Conservation (phyloP, 2,329 filamentous ascomycete species). For the Didymella lethalis region DNA sequence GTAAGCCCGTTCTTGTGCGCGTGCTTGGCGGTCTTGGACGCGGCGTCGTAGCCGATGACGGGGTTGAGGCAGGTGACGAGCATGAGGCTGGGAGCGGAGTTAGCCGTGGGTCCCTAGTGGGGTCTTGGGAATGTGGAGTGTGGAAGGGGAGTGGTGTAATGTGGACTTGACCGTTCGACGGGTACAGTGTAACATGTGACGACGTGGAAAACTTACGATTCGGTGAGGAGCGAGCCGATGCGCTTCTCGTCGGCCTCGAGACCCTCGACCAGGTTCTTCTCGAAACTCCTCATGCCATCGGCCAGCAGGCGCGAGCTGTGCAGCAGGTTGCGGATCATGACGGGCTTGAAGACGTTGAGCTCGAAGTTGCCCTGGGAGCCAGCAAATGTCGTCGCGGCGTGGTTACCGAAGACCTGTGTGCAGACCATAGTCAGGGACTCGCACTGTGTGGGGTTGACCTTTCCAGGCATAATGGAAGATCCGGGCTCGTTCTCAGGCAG, state of each 20-base stretch:
- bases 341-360: constrained; percentile 98
- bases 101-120: too few relatives aligned
- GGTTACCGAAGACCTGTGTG: constrained; percentile 97
- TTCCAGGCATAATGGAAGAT: constrained; percentile 98
- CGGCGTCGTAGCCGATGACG: constrained; percentile 44
- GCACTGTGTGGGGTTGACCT: constrained; percentile 99
- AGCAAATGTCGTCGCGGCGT: constrained; percentile 89
- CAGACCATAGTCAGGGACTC: constrained; percentile 98
- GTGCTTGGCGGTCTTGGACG: constrained; percentile 63
- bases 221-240: constrained; percentile 88
- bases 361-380: constrained; percentile 99
- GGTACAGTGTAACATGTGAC: too few relatives aligned
- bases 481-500: constrained; percentile 98
- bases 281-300: constrained; percentile 94
- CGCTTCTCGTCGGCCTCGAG: constrained; percentile 93
- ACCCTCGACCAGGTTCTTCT: constrained; percentile 88
- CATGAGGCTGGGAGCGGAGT: constrained; percentile 74
- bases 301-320: constrained; percentile 88
- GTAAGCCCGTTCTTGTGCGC: constrained; percentile 98
- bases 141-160: too few relatives aligned
- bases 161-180: too few relatives aligned
- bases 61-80: constrained; percentile 79
- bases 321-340: constrained; percentile 92
- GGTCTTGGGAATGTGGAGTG: too few relatives aligned
- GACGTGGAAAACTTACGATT: constrained; percentile 71